These are phyloP conservation scores for Populus hybrid DNA, from an alignment of 441 rosid species.

Conservation along the genomic window DNA sequence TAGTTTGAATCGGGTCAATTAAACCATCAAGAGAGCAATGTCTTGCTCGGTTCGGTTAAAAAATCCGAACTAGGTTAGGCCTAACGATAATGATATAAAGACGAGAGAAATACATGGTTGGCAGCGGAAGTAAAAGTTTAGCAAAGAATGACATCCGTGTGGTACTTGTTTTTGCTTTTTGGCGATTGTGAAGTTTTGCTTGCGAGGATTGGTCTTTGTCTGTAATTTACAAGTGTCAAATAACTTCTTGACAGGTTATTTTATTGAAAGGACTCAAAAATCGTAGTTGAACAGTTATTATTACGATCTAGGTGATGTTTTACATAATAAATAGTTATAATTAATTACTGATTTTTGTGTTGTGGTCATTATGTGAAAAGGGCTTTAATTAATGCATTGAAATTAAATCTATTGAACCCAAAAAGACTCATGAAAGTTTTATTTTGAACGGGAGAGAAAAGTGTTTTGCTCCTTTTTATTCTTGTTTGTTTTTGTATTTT, in stretches of 20 bases:
- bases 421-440: no score
- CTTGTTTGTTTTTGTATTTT: no score
- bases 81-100: not conserved
- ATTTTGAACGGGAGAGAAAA: no score
- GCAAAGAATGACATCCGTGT: not conserved
- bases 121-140: not conserved
- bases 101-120: not conserved
- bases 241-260: not conserved
- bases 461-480: no score
- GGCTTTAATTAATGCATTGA: no score
- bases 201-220: not conserved
- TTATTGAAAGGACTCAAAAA: not conserved
- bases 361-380: not conserved
- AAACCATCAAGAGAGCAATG: no score
- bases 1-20: no score
- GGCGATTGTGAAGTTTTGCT: not conserved
- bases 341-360: not conserved
- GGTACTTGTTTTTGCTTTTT: not conserved
- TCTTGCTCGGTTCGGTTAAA: no score
- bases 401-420: no score
- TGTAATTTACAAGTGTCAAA: not conserved
- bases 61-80: not conserved
- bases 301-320: not conserved
- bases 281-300: not conserved
- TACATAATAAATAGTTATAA: no score